Percentiles rank a stretch among this genome's conserved stretches.
These are phyloP conservation scores for Botryotinia globosa DNA, from an alignment of 2,329 filamentous ascomycete genomes.

Conservation along the genomic window DNA sequence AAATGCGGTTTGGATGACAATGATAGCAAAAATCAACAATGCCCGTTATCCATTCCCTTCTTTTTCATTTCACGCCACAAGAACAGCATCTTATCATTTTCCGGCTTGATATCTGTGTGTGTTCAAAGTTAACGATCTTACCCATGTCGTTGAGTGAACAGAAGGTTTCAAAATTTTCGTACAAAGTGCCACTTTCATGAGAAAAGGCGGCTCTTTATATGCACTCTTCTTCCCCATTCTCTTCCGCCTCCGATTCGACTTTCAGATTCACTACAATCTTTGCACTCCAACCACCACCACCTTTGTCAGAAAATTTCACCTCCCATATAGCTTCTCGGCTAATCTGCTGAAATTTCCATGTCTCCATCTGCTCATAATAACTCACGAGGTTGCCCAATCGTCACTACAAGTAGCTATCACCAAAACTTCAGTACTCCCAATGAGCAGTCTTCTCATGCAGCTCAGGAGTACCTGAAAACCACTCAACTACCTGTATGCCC, in stretches of 20 bases:
- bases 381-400: not conserved
- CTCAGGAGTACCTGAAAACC: not conserved
- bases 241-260: not conserved
- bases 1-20: not conserved
- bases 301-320: not conserved
- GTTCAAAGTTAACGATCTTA: not conserved
- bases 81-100: not conserved
- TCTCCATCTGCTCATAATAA: not conserved
- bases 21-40: not conserved
- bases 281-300: not conserved
- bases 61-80: rapidly evolving
- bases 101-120: not conserved
- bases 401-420: not conserved
- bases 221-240: not conserved
- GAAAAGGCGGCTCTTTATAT: not conserved
- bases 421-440: not conserved
- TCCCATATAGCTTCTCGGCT: not conserved
- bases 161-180: rapidly evolving
- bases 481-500: not conserved
- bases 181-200: not conserved
- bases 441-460: not conserved
- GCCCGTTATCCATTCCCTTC: not conserved
- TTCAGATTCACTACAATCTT: not conserved
- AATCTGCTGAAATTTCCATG: not conserved
- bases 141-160: too few relatives aligned